Conservation (phyloP, 140 eudicot species). For the Ambrosia hybrid region DNA sequence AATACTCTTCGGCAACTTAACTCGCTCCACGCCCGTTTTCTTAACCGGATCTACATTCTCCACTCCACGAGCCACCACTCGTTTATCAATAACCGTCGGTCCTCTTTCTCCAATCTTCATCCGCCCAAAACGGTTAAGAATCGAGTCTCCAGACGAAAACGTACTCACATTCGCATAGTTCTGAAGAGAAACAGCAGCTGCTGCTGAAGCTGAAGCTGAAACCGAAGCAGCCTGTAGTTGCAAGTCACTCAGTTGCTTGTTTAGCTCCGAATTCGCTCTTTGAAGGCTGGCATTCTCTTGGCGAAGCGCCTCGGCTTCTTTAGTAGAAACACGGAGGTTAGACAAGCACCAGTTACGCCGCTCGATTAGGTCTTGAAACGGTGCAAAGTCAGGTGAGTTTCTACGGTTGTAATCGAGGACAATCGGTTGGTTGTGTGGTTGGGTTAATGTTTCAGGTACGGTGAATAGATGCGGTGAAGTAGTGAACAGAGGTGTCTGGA, state of each 20-base stretch:
- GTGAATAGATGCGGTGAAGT: too few relatives aligned
- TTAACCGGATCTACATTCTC: constrained; percentile 46
- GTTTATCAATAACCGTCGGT: constrained; percentile 27
- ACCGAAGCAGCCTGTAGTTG: constrained; percentile 32
- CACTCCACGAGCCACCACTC: constrained; percentile 31
- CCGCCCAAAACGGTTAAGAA: too few relatives aligned
- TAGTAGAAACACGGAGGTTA: constrained; percentile 45
- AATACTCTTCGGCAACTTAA: constrained; percentile 65
- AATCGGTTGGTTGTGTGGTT: constrained; percentile 26
- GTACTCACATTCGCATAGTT: too few relatives aligned
- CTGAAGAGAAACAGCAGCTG: too few relatives aligned
- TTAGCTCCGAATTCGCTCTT: constrained; percentile 49
- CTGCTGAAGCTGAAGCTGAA: constrained; percentile 20
- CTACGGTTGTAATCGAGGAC: constrained; percentile 33
- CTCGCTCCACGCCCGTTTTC: constrained; percentile 44
- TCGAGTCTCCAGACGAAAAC: too few relatives aligned
- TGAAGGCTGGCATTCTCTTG: constrained; percentile 68
- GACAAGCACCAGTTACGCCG: constrained; percentile 50
- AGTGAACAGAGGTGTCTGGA: constrained; percentile 28
- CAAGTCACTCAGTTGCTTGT: constrained; percentile 39
- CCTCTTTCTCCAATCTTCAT: constrained; percentile 37
- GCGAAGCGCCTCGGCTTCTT: constrained; percentile 67
- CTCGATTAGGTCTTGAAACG: constrained; percentile 50
- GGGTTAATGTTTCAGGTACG: constrained; percentile 24
- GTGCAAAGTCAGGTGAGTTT: constrained; percentile 32